phyloP scores from a whole-genome alignment of 306 rosid genomes.

The Lathyrus oleraceus region DNA sequence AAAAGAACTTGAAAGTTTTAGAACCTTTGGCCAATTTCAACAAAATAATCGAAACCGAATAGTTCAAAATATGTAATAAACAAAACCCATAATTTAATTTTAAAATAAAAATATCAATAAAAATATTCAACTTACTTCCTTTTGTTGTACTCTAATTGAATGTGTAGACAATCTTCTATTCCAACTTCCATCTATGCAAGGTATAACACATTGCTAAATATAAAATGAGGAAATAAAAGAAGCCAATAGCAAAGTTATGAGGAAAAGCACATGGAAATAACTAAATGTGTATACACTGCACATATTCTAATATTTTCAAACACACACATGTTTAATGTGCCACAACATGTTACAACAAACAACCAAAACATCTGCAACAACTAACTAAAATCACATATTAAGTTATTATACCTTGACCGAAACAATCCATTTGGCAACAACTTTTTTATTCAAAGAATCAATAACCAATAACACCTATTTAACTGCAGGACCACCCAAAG shows the following conservation, averaged over 20 bases:
- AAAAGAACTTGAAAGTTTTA: not conserved
- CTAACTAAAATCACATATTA: no score
- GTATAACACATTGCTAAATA: slow-evolving; percentile 29
- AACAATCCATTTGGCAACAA: no score
- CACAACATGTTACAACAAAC: no score
- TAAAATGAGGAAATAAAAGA: slow-evolving; percentile 22
- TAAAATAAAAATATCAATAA: not conserved
- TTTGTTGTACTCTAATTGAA: slow-evolving; percentile 94
- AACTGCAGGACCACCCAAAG: no score
- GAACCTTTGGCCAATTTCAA: not conserved
- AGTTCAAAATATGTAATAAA: not conserved
- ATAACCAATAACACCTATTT: no score
- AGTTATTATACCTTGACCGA: no score
- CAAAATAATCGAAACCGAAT: slow-evolving; percentile 17
- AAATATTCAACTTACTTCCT: slow-evolving; percentile 73
- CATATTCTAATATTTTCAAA: no score
- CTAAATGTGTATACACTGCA: slow-evolving; percentile 12
- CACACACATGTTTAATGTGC: no score
- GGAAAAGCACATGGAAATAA: slow-evolving; percentile 29
- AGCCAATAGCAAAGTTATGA: slow-evolving; percentile 20
- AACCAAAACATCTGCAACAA: no score
- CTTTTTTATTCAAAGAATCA: no score
- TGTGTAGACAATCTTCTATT: slow-evolving; percentile 96
- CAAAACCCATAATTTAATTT: slow-evolving; percentile 4
- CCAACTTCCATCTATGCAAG: slow-evolving; percentile 94